Evolutionary conservation across 805 yeast species (phyloP).

Genomic region (Ogataea naganishii): DNA sequence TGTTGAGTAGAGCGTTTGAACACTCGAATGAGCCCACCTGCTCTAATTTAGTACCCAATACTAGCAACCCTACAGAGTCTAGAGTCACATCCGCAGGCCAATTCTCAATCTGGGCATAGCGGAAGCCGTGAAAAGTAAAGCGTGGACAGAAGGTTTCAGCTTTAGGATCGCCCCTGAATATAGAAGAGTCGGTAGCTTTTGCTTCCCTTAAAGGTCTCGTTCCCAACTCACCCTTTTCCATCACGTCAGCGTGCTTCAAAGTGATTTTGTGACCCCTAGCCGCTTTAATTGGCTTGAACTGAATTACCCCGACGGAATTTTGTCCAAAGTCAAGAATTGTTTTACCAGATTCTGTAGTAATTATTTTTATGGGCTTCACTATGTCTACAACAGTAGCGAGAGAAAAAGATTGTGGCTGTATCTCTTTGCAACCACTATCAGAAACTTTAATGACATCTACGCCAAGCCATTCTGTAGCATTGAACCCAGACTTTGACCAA

Average conservation of each 20-base stretch:
- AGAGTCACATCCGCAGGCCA: constrained; percentile 10
- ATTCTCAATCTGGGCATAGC: constrained; percentile 14
- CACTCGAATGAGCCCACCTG: constrained; percentile 13
- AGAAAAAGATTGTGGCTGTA: constrained; percentile 9
- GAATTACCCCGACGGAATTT: constrained; percentile 15
- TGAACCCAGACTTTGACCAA: constrained; percentile 8
- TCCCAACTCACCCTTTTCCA: constrained; percentile 18
- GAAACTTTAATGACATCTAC: constrained; percentile 6
- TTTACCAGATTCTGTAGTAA: constrained; percentile 12
- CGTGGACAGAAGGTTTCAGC: constrained; percentile 15
- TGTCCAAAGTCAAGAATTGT: constrained; percentile 18
- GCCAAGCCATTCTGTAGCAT: constrained; percentile 5
- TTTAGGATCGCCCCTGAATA: constrained; percentile 10
- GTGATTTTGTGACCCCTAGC: constrained; percentile 11
- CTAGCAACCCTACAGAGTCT: constrained; percentile 10
- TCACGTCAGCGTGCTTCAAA: constrained; percentile 15
- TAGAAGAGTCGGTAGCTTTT: constrained; percentile 12
- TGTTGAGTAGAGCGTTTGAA: constrained; percentile 10
- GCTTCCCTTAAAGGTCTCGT: constrained; percentile 15
- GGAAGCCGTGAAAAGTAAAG: constrained; percentile 17
- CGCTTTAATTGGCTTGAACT: constrained; percentile 8
- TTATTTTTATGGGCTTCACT: constrained; percentile 8
- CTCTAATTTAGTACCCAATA: constrained; percentile 11
- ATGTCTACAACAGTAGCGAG: constrained; percentile 8
- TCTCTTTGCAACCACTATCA: constrained; percentile 1